These are phyloP conservation scores for Mortierella sp. DNA, from an alignment of 371 early-diverging fungal species.

Conservation along the genomic window DNA sequence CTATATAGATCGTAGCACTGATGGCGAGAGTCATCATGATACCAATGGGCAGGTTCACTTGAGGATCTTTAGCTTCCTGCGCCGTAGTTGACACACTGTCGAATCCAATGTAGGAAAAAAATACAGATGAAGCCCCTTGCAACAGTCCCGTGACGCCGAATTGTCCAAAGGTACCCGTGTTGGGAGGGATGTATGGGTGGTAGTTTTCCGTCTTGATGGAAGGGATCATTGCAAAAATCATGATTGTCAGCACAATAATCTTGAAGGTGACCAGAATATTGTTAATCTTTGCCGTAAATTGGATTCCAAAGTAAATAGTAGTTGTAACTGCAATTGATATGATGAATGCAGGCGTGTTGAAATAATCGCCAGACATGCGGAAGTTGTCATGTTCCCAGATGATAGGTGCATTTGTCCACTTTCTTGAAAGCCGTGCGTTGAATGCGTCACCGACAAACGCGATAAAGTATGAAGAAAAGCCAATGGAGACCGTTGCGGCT, in stretches of 20 bases:
- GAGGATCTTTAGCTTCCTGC: slow-evolving; percentile 87
- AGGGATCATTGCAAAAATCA: slow-evolving; percentile 77
- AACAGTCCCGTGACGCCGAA: slow-evolving; percentile 83
- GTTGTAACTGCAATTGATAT: slow-evolving; percentile 71
- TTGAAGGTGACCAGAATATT: slow-evolving; percentile 79
- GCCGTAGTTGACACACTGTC: slow-evolving; percentile 92
- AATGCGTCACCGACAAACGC: slow-evolving; percentile 75
- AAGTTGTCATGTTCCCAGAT: slow-evolving; percentile 66
- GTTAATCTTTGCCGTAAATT: slow-evolving; percentile 80
- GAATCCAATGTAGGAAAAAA: slow-evolving; percentile 93
- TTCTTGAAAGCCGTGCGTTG: slow-evolving; percentile 56
- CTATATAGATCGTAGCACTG: slow-evolving; percentile 83
- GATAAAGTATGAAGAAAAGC: slow-evolving; percentile 85
- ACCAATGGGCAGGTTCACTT: slow-evolving; percentile 89
- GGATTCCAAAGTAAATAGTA: slow-evolving; percentile 77
- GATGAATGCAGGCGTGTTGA: slow-evolving; percentile 82
- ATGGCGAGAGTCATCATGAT: slow-evolving; percentile 83
- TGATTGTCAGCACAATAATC: slow-evolving; percentile 79
- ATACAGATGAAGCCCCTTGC: slow-evolving; percentile 83
- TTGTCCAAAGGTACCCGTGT: slow-evolving; percentile 62
- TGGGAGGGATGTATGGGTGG: slow-evolving; percentile 83
- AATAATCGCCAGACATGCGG: slow-evolving; percentile 64
- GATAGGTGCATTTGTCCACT: slow-evolving; percentile 74
- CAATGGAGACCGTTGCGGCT: slow-evolving; percentile 75
- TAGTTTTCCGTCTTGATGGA: slow-evolving; percentile 80